These are phyloP conservation scores for Phoma sp. DNA, from an alignment of 2,329 filamentous ascomycete species.

Conservation along the genomic window DNA sequence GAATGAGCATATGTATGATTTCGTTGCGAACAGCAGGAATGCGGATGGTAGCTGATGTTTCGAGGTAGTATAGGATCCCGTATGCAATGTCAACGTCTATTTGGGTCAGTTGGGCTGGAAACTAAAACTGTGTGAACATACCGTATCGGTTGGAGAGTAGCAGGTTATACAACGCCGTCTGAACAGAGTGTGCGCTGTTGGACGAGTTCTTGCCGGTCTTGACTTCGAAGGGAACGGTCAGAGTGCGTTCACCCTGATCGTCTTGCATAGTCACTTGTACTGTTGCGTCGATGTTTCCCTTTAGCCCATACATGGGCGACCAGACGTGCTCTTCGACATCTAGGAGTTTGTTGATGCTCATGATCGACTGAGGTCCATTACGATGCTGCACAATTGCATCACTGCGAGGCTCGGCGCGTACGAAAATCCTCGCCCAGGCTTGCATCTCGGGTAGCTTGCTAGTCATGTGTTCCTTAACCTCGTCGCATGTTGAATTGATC, in stretches of 20 bases:
- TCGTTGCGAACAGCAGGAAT: conserved; percentile 88
- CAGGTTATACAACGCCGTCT: conserved; percentile 93
- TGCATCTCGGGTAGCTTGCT: conserved; percentile 84
- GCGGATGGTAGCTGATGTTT: conserved; percentile 83
- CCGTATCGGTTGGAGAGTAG: conserved; percentile 90
- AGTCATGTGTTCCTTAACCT: conserved; percentile 79
- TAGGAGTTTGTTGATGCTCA: conserved; percentile 91
- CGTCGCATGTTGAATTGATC: conserved; percentile 76
- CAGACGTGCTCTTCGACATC: conserved; percentile 98
- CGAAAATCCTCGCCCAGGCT: conserved; percentile 83
- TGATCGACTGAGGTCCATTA: conserved; percentile 75
- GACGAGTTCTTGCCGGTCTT: conserved; percentile 88
- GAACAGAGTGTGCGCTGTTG: conserved; percentile 83
- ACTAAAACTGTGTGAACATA: conserved; percentile 40
- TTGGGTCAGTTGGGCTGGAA: conserved; percentile 20
- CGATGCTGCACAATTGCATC: conserved; percentile 81
- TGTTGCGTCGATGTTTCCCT: conserved; percentile 97
- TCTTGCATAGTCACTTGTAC: conserved; percentile 86
- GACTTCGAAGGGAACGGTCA: conserved; percentile 92
- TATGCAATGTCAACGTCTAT: conserved; percentile 85
- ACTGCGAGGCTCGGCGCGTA: conserved; percentile 72
- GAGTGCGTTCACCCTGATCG: conserved; percentile 67
- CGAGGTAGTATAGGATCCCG: conserved; percentile 94
- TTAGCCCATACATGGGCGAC: conserved; percentile 97
- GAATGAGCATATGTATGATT: conserved; percentile 94